These are phyloP conservation scores for Metrosideros polymorpha DNA, from an alignment of 441 rosid species.

Conservation along the genomic window DNA sequence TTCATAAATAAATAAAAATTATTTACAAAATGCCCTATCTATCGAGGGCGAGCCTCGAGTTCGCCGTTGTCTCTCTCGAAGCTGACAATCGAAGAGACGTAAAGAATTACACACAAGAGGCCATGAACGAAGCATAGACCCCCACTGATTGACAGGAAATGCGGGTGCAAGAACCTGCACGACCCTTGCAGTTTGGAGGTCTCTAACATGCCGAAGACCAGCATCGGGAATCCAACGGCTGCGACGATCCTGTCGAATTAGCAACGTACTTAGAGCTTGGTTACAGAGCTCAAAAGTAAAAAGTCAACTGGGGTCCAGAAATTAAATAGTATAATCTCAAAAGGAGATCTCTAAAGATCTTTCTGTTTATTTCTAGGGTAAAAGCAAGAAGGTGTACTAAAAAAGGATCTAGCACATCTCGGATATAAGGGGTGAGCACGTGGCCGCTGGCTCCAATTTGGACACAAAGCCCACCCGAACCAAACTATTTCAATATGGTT, in stretches of 20 bases:
- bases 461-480: too few species aligned
- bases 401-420: background rate
- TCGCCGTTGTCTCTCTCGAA: background rate
- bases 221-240: conserved; percentile 17
- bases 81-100: conserved; percentile 1
- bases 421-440: too few species aligned
- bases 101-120: conserved; percentile 6
- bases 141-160: conserved; percentile 13
- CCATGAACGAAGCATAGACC: conserved; percentile 13
- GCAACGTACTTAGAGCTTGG: background rate
- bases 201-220: conserved; percentile 17
- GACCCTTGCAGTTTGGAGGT: conserved; percentile 9
- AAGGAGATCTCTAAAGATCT: background rate
- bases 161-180: conserved; percentile 4
- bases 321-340: background rate
- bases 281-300: background rate
- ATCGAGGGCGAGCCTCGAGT: background rate
- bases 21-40: background rate
- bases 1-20: background rate
- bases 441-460: too few species aligned
- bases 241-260: conserved; percentile 12
- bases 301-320: background rate
- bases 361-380: background rate
- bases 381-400: background rate
- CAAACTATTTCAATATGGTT: too few species aligned